phyloP scores from a whole-genome alignment of 2,329 filamentous ascomycete genomes.

The Neophaeococcomyces aloes region DNA sequence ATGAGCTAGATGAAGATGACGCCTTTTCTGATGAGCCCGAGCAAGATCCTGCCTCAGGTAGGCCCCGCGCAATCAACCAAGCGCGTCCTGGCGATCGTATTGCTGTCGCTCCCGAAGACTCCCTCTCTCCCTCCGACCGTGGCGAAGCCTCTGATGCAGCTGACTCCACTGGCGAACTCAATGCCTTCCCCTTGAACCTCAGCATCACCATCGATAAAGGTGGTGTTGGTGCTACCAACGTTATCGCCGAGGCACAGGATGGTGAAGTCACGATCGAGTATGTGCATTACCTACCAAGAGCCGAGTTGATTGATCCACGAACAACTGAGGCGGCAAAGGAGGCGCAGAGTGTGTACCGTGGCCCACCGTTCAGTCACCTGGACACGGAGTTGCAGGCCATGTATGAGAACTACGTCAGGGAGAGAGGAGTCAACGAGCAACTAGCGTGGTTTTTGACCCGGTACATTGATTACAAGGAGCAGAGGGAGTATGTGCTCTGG shows the following conservation, averaged over 20 bases:
- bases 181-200: conserved; percentile 67
- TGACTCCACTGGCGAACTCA: conserved; percentile 39
- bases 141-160: conserved; percentile 48
- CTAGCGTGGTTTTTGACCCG: conserved; percentile 87
- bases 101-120: conserved; percentile 47
- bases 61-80: conserved; percentile 47
- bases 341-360: conserved; percentile 70
- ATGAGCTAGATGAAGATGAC: conserved; percentile 33
- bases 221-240: conserved; percentile 70
- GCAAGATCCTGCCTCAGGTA: conserved; percentile 40
- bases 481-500: conserved; percentile 92
- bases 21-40: conserved; percentile 51
- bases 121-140: conserved; percentile 44
- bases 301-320: conserved; percentile 64
- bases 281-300: conserved; percentile 74
- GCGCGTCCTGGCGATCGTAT: conserved; percentile 42
- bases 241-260: conserved; percentile 79
- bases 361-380: conserved; percentile 84
- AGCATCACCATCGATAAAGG: conserved; percentile 84
- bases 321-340: conserved; percentile 67
- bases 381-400: conserved; percentile 92
- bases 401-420: conserved; percentile 87
- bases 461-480: conserved; percentile 97
- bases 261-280: conserved; percentile 81
- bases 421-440: conserved; percentile 78